Evolutionary conservation across 1,139 yeast species (phyloP).

Genomic region (Debaryomyces nepalensis): DNA sequence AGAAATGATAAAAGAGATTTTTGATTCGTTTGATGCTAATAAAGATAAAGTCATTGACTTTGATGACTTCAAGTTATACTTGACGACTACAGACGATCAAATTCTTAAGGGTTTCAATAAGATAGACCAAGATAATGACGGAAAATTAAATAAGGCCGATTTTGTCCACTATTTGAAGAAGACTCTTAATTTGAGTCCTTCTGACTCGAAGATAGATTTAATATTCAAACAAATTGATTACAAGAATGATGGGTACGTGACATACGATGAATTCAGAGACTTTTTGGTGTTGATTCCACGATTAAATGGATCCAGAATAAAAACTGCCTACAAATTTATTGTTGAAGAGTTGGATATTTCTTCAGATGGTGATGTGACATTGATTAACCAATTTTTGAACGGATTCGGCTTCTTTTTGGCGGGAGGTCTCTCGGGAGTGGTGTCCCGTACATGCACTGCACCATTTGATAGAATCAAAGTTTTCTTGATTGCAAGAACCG

Average conservation of each 20-base stretch:
- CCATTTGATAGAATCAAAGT: conserved; percentile 96
- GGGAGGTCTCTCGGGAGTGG: conserved; percentile 95
- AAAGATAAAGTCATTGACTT: conserved; percentile 61
- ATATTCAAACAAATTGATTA: conserved; percentile 67
- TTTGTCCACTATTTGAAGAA: conserved; percentile 64
- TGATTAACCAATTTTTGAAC: conserved; percentile 75
- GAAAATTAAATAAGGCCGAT: conserved; percentile 68
- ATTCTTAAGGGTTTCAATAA: conserved; percentile 69
- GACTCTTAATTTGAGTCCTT: conserved; percentile 56
- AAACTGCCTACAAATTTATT: conserved; percentile 81
- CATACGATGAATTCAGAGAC: conserved; percentile 86
- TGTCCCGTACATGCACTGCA: conserved; percentile 96
- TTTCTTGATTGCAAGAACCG: conserved; percentile 89
- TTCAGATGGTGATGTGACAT: conserved; percentile 90
- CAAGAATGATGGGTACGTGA: conserved; percentile 69
- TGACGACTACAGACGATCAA: conserved; percentile 67
- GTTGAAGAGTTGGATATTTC: conserved; percentile 80
- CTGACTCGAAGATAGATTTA: conserved; percentile 56
- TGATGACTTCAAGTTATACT: conserved; percentile 64
- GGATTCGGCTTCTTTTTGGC: conserved; percentile 92
- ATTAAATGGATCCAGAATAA: conserved; percentile 65
- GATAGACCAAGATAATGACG: conserved; percentile 79
- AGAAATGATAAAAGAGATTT: conserved; percentile 59
- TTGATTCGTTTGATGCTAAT: conserved; percentile 60
- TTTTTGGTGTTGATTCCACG: conserved; percentile 83